Base-by-base conservation (phyloP, 148 eudicot genomes). In the Salicornia ramosissima region DNA sequence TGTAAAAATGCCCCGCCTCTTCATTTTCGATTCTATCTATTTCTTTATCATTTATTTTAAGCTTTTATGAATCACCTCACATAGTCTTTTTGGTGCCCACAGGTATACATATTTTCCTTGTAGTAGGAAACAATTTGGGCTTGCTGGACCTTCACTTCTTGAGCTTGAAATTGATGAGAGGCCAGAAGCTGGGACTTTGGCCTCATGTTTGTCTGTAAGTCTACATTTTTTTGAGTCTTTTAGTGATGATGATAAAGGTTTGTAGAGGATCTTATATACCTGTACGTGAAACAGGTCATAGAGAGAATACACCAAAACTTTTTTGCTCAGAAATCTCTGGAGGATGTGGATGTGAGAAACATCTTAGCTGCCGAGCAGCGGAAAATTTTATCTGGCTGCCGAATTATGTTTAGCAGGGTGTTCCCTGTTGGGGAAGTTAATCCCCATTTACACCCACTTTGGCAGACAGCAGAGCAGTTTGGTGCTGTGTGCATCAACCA, bases 401-500 rank as follows among this genome's bases (percentile, higher is more conserved):
- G 88, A 28, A 83, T 94, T 74, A 80, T 94, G 31, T 94, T 94
- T 79, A 94, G 99, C 72, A 80, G 99, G 81, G 84, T 94, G 46
- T 83, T 94, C 66, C 99, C 99, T 26, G 88, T 91, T 71, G 96
- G 96, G 62, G 97, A 90, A 85, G 79, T 85, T 59, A 87, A 81
- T 67, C 96, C 96, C 46, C 97, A 94, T 71, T 69, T 88, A 45
- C 95, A 94, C 67, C 99, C 97, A 31, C 77, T 94, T 60, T 94
- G 97, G 99, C 89, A 88, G 80, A 89, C 96, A 21, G 97, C 99
- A 13, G 97, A 94, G 81, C 99, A 94, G 72, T 94, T 94, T 82
- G 99, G 99, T 81, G 99, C 99, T 60, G 86, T 82, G 25, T 94
- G 99, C 75, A 83, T 86, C 46, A 94, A 80, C 77, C 92, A 86